Base-by-base conservation (phyloP, 2,329 filamentous ascomycete genomes). In the Mycosphaerella sp. region DNA sequence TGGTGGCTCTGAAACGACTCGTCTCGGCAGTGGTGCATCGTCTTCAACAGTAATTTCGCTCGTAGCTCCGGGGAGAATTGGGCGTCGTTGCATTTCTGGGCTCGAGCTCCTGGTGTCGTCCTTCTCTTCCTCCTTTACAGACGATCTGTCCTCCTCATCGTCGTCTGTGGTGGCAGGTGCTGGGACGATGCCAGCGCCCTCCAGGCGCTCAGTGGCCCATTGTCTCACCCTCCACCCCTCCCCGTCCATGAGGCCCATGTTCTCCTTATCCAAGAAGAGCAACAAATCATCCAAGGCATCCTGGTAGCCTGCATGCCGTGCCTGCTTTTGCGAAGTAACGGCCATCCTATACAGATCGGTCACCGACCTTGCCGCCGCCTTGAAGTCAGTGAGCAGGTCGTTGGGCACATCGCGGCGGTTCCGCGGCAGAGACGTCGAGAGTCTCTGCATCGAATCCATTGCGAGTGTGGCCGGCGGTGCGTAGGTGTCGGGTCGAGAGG, bases 311-410 rank as follows among this genome's bases (percentile, higher is more conserved):
- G 91, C 85, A 48, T 81, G 75, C 47, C 88, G 83, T 45, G 89
- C 84, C 65, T 85, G 84, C 47, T 85, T 79, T 69, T 93, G 85
- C 46, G 88, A 87, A 32, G 83, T 78, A 10, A 88, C 86, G 2
- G 92, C 92, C 39, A 85, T 91, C 73, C 95, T 96, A 76, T 97
- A 97, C 11, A 98, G 83, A 67, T 95, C 95, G 45, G 93, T 97
- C 52, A 97, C 91, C 5, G 90, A 95, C 34, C 96, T 79, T 17
- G 93, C 93, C 34, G 93, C 93, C 12, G 87, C 84, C 71, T 90
- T 93, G 79, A 98, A 98, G 55, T 89, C 85, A 64, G 92, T 85
- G 54, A 96, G 82, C 45, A 96, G 82, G 67, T 76, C 56, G 58
- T 65, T 43, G 65, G 71, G 55, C 26, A 64, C 58, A 14, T 69